Conservation (phyloP, 2,329 filamentous ascomycete genomes). For the Ophiocordyceps camponoti-floridani region DNA sequence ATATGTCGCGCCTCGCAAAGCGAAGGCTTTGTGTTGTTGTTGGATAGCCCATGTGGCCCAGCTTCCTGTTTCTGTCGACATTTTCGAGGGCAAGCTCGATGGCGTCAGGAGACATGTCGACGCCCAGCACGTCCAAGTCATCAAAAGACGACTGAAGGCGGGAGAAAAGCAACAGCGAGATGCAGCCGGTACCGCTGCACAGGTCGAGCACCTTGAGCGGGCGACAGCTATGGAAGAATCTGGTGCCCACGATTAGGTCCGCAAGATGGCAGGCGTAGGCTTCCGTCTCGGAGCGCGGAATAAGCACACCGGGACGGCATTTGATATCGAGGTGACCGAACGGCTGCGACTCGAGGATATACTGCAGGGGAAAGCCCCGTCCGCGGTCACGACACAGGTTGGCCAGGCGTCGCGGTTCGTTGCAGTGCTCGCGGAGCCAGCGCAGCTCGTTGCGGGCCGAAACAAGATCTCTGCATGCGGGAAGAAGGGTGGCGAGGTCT, state of each 20-base stretch:
- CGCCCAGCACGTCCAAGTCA: constrained; percentile 37
- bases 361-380: constrained; percentile 65
- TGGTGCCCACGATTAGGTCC: constrained; percentile 17
- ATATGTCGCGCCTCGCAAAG: constrained; percentile 32
- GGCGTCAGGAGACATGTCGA: constrained; percentile 56
- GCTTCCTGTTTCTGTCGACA: constrained; percentile 26
- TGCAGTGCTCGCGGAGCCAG: constrained; percentile 50
- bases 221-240: constrained; percentile 3
- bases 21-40: constrained; percentile 12
- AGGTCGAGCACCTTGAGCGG: constrained; percentile 57
- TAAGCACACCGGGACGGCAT: constrained; percentile 63
- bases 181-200: constrained; percentile 84
- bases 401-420: constrained; percentile 13
- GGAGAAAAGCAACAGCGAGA: constrained; percentile 57
- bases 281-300: constrained; percentile 67
- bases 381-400: constrained; percentile 30
- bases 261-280: constrained; percentile 43
- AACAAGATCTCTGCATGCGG: constrained; percentile 41
- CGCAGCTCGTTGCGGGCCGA: constrained; percentile 51
- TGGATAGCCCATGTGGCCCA: constrained; percentile 7
- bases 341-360: constrained; percentile 72
- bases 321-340: constrained; percentile 70
- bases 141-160: constrained; percentile 28
- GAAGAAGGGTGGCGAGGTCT: constrained; percentile 42
- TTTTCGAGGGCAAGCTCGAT: constrained; percentile 51